These are phyloP conservation scores for Endoconidiophora laricicola DNA, from an alignment of 2,329 filamentous ascomycete species.

Conservation along the genomic window DNA sequence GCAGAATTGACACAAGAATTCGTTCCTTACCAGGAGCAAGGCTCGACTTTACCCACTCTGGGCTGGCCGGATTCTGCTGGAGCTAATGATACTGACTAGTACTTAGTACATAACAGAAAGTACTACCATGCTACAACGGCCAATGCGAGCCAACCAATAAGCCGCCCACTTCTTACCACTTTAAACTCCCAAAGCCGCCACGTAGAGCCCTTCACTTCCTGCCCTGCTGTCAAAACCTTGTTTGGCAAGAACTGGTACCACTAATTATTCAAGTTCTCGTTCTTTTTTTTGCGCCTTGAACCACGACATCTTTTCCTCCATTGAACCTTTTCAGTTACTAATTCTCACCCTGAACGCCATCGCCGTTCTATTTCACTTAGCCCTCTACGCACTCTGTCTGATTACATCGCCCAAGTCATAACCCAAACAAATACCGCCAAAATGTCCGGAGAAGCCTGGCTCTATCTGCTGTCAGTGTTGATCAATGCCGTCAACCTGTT, in stretches of 20 bases:
- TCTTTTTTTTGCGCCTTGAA: neutral
- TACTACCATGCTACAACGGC: too few relatives aligned
- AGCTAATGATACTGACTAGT: too few relatives aligned
- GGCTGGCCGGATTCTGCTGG: too few relatives aligned
- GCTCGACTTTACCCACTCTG: too few relatives aligned
- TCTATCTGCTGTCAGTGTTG: conserved; percentile 92
- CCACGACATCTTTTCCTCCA: neutral
- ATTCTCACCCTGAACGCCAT: neutral
- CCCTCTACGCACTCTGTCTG: neutral
- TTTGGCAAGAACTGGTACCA: neutral
- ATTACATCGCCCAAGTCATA: too few relatives aligned
- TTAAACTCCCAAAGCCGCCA: conserved; percentile 4
- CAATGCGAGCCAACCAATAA: too few relatives aligned
- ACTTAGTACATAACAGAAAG: too few relatives aligned
- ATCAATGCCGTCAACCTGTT: conserved; percentile 99
- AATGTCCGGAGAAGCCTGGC: conserved; percentile 97
- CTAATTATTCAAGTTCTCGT: neutral
- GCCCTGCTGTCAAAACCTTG: conserved; percentile 3
- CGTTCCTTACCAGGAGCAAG: too few relatives aligned
- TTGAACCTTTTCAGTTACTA: too few relatives aligned
- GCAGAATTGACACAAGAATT: neutral
- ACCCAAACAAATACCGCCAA: neutral
- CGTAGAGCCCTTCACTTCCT: conserved; percentile 5
- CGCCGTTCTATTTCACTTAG: neutral
- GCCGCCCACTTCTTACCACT: neutral